Percentiles rank a stretch among this genome's conserved stretches.
phyloP scores from a whole-genome alignment of 2,329 filamentous ascomycete species.

The Parascedosporium putredinis region DNA sequence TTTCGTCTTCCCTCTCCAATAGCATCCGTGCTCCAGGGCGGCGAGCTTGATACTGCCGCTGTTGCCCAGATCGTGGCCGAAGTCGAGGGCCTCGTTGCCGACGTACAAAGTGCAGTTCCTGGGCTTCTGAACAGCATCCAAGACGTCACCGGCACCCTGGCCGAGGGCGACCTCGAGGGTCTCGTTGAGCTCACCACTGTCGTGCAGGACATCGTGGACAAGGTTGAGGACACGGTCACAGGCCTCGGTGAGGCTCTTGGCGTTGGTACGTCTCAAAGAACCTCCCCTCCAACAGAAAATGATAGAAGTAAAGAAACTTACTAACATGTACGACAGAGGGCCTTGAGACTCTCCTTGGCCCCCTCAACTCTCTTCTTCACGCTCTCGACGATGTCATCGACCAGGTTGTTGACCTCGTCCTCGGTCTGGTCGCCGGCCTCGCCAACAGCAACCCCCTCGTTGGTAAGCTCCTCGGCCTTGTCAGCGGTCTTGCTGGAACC shows the following conservation, averaged over 20 bases:
- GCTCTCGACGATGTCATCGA: background rate
- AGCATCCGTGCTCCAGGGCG: too few relatives aligned
- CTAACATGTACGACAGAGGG: background rate
- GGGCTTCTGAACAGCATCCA: too few relatives aligned
- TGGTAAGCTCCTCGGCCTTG: background rate
- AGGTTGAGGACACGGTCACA: background rate
- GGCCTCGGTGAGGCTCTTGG: background rate
- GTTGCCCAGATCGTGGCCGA: background rate
- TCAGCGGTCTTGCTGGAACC: background rate
- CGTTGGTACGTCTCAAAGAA: background rate
- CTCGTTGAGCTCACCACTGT: too few relatives aligned
- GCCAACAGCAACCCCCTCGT: background rate
- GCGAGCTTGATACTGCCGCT: background rate
- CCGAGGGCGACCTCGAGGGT: background rate
- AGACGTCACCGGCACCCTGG: background rate
- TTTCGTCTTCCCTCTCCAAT: too few relatives aligned
- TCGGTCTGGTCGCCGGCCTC: background rate
- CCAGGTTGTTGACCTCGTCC: constrained; percentile 16
- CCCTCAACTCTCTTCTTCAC: background rate
- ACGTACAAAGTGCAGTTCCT: too few relatives aligned
- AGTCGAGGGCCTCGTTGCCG: background rate
- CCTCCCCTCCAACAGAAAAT: background rate
- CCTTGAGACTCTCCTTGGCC: background rate
- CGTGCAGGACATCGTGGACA: too few relatives aligned
- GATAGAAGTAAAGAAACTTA: background rate